A percentile compares a stretch with the other conserved stretches of the same genome.
Conservation (phyloP, 1,284 basidiomycete species). For the Naganishia albida region DNA sequence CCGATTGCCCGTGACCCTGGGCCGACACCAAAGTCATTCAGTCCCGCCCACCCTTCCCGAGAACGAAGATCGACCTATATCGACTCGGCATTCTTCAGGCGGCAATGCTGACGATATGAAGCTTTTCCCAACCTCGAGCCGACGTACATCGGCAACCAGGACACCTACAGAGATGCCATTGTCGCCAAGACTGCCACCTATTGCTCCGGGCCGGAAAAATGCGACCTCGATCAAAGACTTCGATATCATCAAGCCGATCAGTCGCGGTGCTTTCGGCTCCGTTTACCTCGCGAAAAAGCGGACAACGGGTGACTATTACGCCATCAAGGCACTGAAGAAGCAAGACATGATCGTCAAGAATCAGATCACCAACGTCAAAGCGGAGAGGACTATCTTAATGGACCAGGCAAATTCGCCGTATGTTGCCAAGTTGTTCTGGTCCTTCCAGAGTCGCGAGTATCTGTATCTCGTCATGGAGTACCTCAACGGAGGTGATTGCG, state of each 20-base stretch:
- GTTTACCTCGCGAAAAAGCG: slow-evolving; percentile 99
- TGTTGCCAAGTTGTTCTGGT: slow-evolving; percentile 97
- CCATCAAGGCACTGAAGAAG: slow-evolving; percentile 99
- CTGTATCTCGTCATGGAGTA: slow-evolving; percentile 99
- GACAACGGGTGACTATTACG: slow-evolving; percentile 96
- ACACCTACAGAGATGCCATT: slow-evolving; percentile 60
- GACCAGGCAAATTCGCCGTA: slow-evolving; percentile 99
- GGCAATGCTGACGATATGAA: not conserved
- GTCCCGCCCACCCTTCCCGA: not conserved
- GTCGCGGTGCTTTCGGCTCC: slow-evolving; percentile 97
- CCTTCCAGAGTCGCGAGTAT: slow-evolving; percentile 95
- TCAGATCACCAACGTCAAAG: slow-evolving; percentile 99
- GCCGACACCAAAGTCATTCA: slow-evolving; percentile 16
- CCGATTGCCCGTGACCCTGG: slow-evolving; percentile 27
- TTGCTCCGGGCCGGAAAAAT: slow-evolving; percentile 73
- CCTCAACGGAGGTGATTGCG: slow-evolving; percentile 94
- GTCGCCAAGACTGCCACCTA: slow-evolving; percentile 84
- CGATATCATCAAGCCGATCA: slow-evolving; percentile 98
- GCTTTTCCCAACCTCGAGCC: not conserved
- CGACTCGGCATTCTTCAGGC: not conserved
- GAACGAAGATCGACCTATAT: not conserved
- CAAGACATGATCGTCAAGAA: slow-evolving; percentile 99
- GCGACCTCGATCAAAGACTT: slow-evolving; percentile 98
- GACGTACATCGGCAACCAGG: slow-evolving; percentile 38
- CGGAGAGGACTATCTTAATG: slow-evolving; percentile 99